Conservation (phyloP, 495 filamentous ascomycete genomes). For the Xeromyces bisporus region DNA sequence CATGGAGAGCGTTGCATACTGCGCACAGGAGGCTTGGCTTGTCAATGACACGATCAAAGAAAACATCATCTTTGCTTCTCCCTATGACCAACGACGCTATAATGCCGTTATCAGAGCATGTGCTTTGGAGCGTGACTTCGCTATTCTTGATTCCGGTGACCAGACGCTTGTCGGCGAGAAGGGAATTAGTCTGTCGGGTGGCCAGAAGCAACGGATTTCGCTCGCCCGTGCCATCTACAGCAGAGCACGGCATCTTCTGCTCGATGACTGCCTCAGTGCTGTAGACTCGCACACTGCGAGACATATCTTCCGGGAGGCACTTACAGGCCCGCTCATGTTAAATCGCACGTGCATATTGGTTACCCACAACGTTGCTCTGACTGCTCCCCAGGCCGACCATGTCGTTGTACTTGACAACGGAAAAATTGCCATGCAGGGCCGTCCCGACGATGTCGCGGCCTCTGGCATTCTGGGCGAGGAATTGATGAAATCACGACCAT, state of each 20-base stretch:
- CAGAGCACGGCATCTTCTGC: slow-evolving; percentile 70
- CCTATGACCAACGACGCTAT: slow-evolving; percentile 71
- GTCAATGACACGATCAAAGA: slow-evolving; percentile 92
- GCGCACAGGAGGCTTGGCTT: slow-evolving; percentile 95
- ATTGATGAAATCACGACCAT: slow-evolving; percentile 50
- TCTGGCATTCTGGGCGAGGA: slow-evolving; percentile 81
- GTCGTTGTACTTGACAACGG: slow-evolving; percentile 84
- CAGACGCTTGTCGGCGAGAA: slow-evolving; percentile 94
- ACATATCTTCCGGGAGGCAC: slow-evolving; percentile 90
- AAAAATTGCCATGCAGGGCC: slow-evolving; percentile 57
- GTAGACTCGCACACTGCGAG: slow-evolving; percentile 98
- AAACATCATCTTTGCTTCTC: slow-evolving; percentile 85
- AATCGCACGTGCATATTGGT: slow-evolving; percentile 85
- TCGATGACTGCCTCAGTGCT: slow-evolving; percentile 93
- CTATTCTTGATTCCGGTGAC: slow-evolving; percentile 84
- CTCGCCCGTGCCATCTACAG: slow-evolving; percentile 88
- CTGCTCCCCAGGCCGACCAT: slow-evolving; percentile 58
- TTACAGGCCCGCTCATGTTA: slow-evolving; percentile 80
- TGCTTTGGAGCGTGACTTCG: slow-evolving; percentile 80
- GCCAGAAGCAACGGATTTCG: slow-evolving; percentile 96
- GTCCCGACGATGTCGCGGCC: slow-evolving; percentile 55
- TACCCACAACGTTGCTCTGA: slow-evolving; percentile 85
- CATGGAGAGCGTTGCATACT: slow-evolving; percentile 87
- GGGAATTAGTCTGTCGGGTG: slow-evolving; percentile 89
- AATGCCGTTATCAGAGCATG: slow-evolving; percentile 78